Percentiles rank a stretch among this genome's conserved stretches.
phyloP scores from a whole-genome alignment of 306 rosid species.

The Alnus rubra region DNA sequence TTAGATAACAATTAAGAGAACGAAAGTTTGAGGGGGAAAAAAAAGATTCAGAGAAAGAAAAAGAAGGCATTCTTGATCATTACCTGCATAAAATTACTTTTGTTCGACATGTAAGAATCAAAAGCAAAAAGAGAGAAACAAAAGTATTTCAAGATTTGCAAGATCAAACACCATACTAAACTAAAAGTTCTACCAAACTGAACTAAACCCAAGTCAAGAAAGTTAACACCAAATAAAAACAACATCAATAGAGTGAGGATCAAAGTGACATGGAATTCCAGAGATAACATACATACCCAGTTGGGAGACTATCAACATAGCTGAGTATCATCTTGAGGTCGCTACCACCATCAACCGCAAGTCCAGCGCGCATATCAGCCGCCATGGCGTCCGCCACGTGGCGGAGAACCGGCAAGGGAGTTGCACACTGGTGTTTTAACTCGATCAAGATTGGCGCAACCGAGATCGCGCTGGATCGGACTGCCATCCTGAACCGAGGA shows the following conservation, averaged over 20 bases:
- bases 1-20: neutral
- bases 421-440: slow-evolving; percentile 62
- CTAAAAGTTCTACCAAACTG: neutral
- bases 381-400: slow-evolving; percentile 72
- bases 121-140: neutral
- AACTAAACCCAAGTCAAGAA: neutral
- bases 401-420: slow-evolving; percentile 70
- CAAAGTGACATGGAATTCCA: slow-evolving; percentile 1
- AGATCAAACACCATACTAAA: neutral
- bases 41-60: neutral
- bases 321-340: slow-evolving; percentile 90
- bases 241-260: neutral
- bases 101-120: neutral
- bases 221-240: neutral
- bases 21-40: neutral
- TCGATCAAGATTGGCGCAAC: slow-evolving; percentile 48
- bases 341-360: slow-evolving; percentile 48
- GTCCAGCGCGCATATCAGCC: slow-evolving; percentile 75
- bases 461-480: slow-evolving; percentile 57
- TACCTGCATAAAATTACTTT: neutral
- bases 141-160: no score
- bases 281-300: slow-evolving; percentile 53
- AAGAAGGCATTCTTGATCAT: neutral
- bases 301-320: slow-evolving; percentile 73
- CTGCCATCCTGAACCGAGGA: slow-evolving; percentile 50